A percentile compares a stretch with the other conserved stretches of the same genome.
phyloP scores from a whole-genome alignment of 768 basidiomycete genomes.

The Lenzites betulinus region DNA sequence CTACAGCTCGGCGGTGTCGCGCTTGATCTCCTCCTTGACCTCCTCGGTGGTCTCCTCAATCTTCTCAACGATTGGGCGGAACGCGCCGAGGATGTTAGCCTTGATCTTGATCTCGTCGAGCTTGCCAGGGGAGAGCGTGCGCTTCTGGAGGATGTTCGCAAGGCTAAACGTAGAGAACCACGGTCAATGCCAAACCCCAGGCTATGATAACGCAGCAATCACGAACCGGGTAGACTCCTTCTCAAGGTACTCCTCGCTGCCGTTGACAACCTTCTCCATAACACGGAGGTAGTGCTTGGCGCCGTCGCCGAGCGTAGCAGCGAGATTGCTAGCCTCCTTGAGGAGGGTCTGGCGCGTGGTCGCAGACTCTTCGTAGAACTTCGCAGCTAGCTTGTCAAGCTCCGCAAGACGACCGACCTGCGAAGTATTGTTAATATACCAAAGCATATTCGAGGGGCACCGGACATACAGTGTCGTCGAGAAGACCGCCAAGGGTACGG shows the following conservation, averaged over 20 bases:
- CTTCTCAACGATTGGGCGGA: conserved; percentile 38
- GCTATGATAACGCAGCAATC: too few relatives aligned
- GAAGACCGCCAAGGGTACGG: conserved; percentile 78
- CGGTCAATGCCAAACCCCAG: too few relatives aligned
- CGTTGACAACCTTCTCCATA: conserved; percentile 83
- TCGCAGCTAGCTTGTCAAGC: conserved; percentile 75
- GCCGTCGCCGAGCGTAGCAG: conserved; percentile 49
- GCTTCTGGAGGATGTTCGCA: conserved; percentile 66
- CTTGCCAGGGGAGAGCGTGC: conserved; percentile 73
- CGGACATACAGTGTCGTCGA: conserved; percentile 62
- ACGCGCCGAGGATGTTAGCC: conserved; percentile 79
- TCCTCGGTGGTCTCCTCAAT: conserved; percentile 34
- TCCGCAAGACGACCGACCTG: conserved; percentile 82
- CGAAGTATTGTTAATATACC: neutral
- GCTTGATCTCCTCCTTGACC: conserved; percentile 30
- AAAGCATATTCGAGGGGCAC: neutral
- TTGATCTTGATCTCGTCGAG: conserved; percentile 94
- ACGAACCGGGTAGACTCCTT: conserved; percentile 85
- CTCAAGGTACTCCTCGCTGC: conserved; percentile 72
- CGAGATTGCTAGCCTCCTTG: conserved; percentile 61
- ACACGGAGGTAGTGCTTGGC: conserved; percentile 84
- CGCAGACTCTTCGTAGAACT: conserved; percentile 66
- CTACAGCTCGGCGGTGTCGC: conserved; percentile 16
- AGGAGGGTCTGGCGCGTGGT: conserved; percentile 62
- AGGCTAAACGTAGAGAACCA: conserved; percentile 26